phyloP scores from a whole-genome alignment of 106 monocot genomes.

The Iris macrosiphon region DNA sequence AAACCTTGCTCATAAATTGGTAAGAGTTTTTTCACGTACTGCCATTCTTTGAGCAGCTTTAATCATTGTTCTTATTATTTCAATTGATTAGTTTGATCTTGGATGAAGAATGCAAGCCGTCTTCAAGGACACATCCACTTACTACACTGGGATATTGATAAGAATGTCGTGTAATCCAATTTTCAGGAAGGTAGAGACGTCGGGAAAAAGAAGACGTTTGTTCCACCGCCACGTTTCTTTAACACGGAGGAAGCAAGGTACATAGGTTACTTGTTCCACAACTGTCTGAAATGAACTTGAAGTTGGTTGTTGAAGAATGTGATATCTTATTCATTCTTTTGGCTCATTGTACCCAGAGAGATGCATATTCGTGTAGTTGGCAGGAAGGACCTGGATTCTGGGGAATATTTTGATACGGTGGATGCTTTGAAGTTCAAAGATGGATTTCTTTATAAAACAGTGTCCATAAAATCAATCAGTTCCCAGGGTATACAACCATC shows the following conservation, averaged over 20 bases:
- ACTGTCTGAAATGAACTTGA: not conserved
- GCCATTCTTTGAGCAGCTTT: too few relatives aligned
- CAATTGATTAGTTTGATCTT: too few relatives aligned
- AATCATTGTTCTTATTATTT: too few relatives aligned
- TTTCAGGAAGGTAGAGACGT: conserved; percentile 73
- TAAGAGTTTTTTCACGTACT: too few relatives aligned
- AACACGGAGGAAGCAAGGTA: conserved; percentile 94
- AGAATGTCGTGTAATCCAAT: too few relatives aligned
- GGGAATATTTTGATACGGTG: conserved; percentile 75
- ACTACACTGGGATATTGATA: too few relatives aligned
- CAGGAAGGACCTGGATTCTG: conserved; percentile 55
- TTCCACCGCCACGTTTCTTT: conserved; percentile 90
- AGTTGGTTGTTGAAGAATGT: not conserved
- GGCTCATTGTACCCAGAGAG: conserved; percentile 52
- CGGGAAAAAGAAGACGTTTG: conserved; percentile 81
- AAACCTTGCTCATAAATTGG: conserved; percentile 79
- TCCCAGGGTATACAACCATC: conserved; percentile 76
- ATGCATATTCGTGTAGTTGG: conserved; percentile 88
- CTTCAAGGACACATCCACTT: too few relatives aligned
- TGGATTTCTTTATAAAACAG: conserved; percentile 87
- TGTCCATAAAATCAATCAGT: conserved; percentile 76
- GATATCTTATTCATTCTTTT: not conserved
- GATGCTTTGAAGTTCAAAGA: conserved; percentile 90
- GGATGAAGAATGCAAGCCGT: too few relatives aligned
- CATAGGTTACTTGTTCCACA: not conserved